Evolutionary conservation across 2,329 filamentous ascomycete species (phyloP).

Genomic region (Hypoxylon sp.): DNA sequence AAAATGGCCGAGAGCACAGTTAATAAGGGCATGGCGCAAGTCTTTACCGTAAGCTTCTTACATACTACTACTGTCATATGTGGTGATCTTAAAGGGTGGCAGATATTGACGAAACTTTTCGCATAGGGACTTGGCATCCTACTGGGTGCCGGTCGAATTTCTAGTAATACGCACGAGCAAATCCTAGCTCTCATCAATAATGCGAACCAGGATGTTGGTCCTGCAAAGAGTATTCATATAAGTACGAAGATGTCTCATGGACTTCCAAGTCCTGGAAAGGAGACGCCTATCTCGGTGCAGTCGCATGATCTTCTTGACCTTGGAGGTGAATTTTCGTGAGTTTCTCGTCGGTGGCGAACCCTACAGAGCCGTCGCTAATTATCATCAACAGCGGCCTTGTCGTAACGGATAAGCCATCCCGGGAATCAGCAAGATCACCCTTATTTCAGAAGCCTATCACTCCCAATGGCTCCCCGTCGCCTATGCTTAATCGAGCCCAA

Average conservation of each 20-base stretch:
- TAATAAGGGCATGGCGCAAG: constrained; percentile 26
- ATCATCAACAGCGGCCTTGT: background rate
- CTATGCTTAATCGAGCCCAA: background rate
- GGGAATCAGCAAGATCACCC: background rate
- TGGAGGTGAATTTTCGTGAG: constrained; percentile 8
- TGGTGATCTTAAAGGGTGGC: too few species aligned
- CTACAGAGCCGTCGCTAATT: constrained; percentile 3
- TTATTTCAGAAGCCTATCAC: background rate
- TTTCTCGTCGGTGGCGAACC: background rate
- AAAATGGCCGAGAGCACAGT: constrained; percentile 18
- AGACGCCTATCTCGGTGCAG: constrained; percentile 8
- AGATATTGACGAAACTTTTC: too few species aligned
- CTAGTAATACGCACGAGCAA: constrained; percentile 26
- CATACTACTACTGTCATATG: too few species aligned
- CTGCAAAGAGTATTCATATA: background rate
- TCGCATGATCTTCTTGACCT: constrained; percentile 19
- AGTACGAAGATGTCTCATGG: background rate
- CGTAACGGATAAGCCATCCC: background rate
- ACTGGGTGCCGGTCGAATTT: constrained; percentile 34
- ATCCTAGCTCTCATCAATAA: constrained; percentile 31
- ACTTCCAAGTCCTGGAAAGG: background rate
- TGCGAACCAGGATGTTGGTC: too few species aligned
- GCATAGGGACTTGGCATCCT: constrained; percentile 41
- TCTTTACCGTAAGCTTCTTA: constrained; percentile 34
- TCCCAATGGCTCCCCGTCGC: background rate